Percentiles rank a stretch among this genome's conserved stretches.
phyloP scores from a whole-genome alignment of 2,329 filamentous ascomycete species.

The Stromatinia cepivora region DNA sequence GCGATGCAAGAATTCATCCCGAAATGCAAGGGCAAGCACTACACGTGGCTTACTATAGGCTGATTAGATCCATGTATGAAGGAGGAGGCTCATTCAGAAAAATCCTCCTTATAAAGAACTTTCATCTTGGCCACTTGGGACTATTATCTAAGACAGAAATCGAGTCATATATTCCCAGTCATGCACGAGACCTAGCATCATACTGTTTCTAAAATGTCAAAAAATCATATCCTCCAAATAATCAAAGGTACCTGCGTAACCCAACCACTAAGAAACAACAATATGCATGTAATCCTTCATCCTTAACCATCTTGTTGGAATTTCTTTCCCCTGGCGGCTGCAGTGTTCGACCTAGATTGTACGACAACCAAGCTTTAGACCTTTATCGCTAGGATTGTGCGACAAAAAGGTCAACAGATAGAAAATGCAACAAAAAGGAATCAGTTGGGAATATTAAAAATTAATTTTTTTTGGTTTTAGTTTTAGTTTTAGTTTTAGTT shows the following conservation, averaged over 20 bases:
- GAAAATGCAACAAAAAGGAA: background rate
- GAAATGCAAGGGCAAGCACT: constrained; percentile 21
- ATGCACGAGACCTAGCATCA: constrained; percentile 2
- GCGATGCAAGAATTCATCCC: constrained; percentile 19
- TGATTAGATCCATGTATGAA: constrained; percentile 8
- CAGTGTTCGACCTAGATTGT: constrained; percentile 5
- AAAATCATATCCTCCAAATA: background rate
- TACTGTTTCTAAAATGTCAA: background rate
- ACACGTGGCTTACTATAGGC: constrained; percentile 18
- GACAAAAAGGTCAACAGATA: background rate
- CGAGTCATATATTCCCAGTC: constrained; percentile 15
- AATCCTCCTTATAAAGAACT: background rate
- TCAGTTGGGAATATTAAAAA: background rate
- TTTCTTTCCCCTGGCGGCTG: constrained; percentile 8
- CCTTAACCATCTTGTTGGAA: constrained; percentile 16
- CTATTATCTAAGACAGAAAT: constrained; percentile 16
- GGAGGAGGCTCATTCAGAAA: constrained; percentile 10
- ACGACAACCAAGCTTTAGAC: constrained; percentile 2
- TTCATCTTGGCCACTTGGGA: background rate
- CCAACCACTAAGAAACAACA: background rate
- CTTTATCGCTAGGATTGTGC: constrained; percentile 9
- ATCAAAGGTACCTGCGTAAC: constrained; percentile 16
- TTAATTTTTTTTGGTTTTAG: background rate
- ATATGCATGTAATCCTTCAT: constrained; percentile 15
- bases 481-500: background rate